Percentiles rank a stretch among this genome's conserved stretches.
Conservation (phyloP, 192 early-diverging fungal genomes). For the Ambispora gerdemannii region DNA sequence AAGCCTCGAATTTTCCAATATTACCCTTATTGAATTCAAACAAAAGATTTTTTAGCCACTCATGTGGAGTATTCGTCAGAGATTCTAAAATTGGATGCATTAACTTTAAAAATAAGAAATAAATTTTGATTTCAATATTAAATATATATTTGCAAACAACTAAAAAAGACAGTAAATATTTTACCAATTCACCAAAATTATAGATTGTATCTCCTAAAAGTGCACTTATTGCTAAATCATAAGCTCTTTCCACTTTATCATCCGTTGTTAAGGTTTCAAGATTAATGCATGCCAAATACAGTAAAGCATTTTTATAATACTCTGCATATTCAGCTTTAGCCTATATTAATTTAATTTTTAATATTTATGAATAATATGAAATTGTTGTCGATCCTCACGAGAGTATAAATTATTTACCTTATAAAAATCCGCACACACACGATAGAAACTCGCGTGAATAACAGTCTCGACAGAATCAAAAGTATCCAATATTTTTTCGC, state of each 20-base stretch:
- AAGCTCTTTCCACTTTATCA: constrained; percentile 87
- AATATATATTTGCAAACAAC: constrained; percentile 25
- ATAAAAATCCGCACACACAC: constrained; percentile 94
- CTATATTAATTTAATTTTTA: no score
- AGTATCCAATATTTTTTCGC: constrained; percentile 76
- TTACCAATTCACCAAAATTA: constrained; percentile 98
- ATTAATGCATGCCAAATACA: constrained; percentile 89
- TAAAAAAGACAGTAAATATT: no score
- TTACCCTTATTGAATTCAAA: constrained; percentile 91
- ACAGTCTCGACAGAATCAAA: constrained; percentile 77
- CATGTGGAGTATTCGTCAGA: constrained; percentile 69
- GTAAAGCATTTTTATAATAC: constrained; percentile 93
- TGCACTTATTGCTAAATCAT: constrained; percentile 87
- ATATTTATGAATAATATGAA: no score
- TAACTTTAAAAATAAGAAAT: constrained; percentile 49
- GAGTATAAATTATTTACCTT: constrained; percentile 57
- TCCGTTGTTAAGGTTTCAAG: constrained; percentile 70
- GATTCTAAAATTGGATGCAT: constrained; percentile 86
- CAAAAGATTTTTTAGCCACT: constrained; percentile 85
- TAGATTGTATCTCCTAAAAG: constrained; percentile 94
- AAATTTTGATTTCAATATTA: constrained; percentile 5
- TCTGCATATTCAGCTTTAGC: constrained; percentile 87
- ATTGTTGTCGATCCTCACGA: no score
- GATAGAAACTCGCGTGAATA: constrained; percentile 92
- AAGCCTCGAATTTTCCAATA: constrained; percentile 86